A percentile compares a stretch with the other conserved stretches of the same genome.
phyloP scores from a whole-genome alignment of 805 yeast genomes.

The Teunomyces funiuensis region DNA sequence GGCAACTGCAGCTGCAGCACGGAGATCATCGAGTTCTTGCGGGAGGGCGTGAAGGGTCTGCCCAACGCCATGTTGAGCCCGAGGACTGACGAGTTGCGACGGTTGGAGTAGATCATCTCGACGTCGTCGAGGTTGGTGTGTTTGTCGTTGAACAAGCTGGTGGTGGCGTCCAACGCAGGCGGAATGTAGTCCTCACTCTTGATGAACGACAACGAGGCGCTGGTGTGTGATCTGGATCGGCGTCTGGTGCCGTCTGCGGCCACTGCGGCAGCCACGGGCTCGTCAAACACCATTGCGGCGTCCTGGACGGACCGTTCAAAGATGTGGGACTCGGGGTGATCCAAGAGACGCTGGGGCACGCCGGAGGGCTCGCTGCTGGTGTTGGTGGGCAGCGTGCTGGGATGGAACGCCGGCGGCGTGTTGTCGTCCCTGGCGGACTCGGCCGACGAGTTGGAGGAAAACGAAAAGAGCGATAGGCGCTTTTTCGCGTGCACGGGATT shows the following conservation, averaged over 20 bases:
- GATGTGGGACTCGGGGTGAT: constrained; percentile 27
- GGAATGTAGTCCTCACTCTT: constrained; percentile 68
- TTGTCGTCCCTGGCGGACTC: neutral
- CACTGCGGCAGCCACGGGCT: neutral
- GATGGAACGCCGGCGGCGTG: no score
- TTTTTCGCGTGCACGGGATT: constrained; percentile 10
- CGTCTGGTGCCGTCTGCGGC: neutral
- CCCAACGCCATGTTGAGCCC: constrained; percentile 51
- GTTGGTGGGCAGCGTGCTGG: constrained; percentile 13
- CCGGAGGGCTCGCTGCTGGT: constrained; percentile 12
- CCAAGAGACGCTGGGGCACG: constrained; percentile 16
- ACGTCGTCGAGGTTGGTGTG: constrained; percentile 63
- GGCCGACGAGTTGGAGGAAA: constrained; percentile 14
- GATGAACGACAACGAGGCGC: constrained; percentile 26
- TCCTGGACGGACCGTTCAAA: constrained; percentile 46
- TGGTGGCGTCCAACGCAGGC: constrained; percentile 76
- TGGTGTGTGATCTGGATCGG: constrained; percentile 20
- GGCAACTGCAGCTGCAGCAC: constrained; percentile 14
- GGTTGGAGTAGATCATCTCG: constrained; percentile 61
- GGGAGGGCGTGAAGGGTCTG: constrained; percentile 37
- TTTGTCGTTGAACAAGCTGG: constrained; percentile 62
- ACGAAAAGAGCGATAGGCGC: constrained; percentile 26
- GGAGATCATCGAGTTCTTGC: constrained; percentile 38
- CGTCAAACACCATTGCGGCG: constrained; percentile 13
- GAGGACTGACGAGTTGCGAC: constrained; percentile 56